Evolutionary conservation across 2,329 filamentous ascomycete genomes (phyloP).

Genomic region (Aciculosporium take): DNA sequence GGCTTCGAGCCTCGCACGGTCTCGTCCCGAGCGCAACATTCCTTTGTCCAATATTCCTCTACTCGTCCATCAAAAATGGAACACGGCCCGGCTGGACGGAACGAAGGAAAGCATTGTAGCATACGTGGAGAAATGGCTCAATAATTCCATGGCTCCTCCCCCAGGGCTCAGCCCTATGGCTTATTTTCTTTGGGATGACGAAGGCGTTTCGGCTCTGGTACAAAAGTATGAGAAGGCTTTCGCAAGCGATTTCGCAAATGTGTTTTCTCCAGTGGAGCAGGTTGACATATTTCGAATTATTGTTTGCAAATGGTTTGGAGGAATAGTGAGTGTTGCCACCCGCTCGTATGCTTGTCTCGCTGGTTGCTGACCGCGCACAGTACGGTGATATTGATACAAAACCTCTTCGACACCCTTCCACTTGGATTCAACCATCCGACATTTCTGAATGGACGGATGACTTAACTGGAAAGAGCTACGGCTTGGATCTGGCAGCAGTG

Average conservation of each 20-base stretch:
- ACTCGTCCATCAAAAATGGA: constrained; percentile 4
- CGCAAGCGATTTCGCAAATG: not conserved
- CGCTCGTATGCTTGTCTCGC: not conserved
- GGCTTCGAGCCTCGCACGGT: not conserved
- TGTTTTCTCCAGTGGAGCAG: constrained; percentile 2
- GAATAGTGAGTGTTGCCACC: not conserved
- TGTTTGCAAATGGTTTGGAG: constrained; percentile 5
- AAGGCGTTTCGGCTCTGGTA: constrained; percentile 2
- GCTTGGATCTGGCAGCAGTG: not conserved
- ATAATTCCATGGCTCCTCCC: not conserved
- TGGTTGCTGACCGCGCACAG: not conserved
- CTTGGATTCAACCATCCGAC: constrained; percentile 1
- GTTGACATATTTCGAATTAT: constrained; percentile 5
- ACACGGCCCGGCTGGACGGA: constrained; percentile 1
- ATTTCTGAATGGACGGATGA: constrained; percentile 2
- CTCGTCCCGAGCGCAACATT: constrained; percentile 1
- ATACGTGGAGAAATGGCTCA: constrained; percentile 1
- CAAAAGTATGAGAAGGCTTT: constrained; percentile 2
- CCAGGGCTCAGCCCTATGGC: constrained; percentile 1
- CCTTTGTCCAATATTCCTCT: constrained; percentile 1
- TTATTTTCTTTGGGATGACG: constrained; percentile 4
- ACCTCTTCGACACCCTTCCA: constrained; percentile 2
- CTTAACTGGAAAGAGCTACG: constrained; percentile 1
- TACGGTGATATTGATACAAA: constrained; percentile 4
- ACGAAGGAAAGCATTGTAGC: constrained; percentile 1